These are phyloP conservation scores for Botrytis pseudocinerea DNA, from an alignment of 2,329 filamentous ascomycete species.

Conservation along the genomic window DNA sequence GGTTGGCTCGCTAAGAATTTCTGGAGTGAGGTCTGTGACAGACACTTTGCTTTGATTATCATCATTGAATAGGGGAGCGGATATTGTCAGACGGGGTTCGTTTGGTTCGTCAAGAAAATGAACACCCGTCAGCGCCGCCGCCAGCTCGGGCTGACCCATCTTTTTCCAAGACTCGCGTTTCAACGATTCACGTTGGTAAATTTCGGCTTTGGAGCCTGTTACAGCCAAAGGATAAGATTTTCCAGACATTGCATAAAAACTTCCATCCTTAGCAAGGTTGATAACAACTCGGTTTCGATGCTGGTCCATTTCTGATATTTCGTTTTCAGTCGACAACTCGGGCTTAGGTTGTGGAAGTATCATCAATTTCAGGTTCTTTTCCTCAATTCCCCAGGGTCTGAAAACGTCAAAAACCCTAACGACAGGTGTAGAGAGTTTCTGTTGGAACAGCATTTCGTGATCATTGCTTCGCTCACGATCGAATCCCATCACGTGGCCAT, in stretches of 20 bases:
- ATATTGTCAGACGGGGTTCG: conserved; percentile 49
- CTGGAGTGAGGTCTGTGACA: conserved; percentile 26
- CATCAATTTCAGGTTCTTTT: conserved; percentile 72
- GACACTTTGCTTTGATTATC: conserved; percentile 37
- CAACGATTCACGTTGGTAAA: conserved; percentile 56
- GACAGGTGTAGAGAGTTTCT: conserved; percentile 74
- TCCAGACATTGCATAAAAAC: conserved; percentile 94
- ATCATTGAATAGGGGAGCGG: conserved; percentile 38
- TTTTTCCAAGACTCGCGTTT: conserved; percentile 44
- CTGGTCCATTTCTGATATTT: conserved; percentile 46
- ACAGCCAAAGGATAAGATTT: conserved; percentile 82
- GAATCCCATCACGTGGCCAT: conserved; percentile 80
- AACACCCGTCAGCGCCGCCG: conserved; percentile 67
- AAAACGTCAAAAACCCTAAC: conserved; percentile 88
- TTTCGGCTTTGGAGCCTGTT: conserved; percentile 57
- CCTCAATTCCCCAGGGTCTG: conserved; percentile 66
- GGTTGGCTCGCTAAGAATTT: conserved; percentile 43
- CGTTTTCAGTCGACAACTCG: conserved; percentile 51
- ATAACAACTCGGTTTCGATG: conserved; percentile 73
- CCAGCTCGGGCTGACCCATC: conserved; percentile 50
- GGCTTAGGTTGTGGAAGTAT: conserved; percentile 83
- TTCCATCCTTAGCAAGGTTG: conserved; percentile 81
- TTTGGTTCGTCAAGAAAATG: conserved; percentile 58
- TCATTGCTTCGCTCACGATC: conserved; percentile 54
- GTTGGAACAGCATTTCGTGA: conserved; percentile 56